Base-by-base conservation (phyloP, 2,329 filamentous ascomycete genomes). In the Fusarium sambucinum region DNA sequence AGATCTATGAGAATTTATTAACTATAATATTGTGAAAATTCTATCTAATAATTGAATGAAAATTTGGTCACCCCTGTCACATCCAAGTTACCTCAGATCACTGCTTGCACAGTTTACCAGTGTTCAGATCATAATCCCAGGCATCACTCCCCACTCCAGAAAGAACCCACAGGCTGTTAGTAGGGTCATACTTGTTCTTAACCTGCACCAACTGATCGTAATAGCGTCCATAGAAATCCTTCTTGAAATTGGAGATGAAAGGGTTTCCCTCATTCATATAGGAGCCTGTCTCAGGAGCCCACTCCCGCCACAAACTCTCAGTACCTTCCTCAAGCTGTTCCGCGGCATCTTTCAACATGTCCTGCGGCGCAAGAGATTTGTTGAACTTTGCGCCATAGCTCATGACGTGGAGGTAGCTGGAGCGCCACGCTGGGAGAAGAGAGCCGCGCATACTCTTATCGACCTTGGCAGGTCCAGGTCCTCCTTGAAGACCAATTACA, bases 191-290 rank as follows among this genome's bases (percentile, higher is more conserved):
- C 27, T 46, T 46, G n/a, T 17, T 46, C 44, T 46, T 46, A 2
- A 46, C 19, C 27, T 16, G 14, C 5, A 46, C 6, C 10, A 46
- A 12, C 16, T 17, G 16, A 13, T 27, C 11, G 17, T 51, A 35
- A n/a, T 51, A 51, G 13, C 9, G 27, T 6, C 47, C 33, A 29
- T 51, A 51, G 11, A 51, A 51, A 17, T 51, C 33, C 33, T 38
- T 51, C 27, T 46, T 46, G 23, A 51, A 51, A 23, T 51, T 51
- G 4, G 23, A 27, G 33, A 19, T 29, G 17, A 51, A 51, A 8
- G 47, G 23, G 33, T 38, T 29, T 10, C 32, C 47, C 23, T 51
- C 23, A 19, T 51, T 51, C 17, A 51, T 51, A 11, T 51, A 51
- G n/a, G 47, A 10, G 10, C 47, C 47, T 6, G 47, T 37, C 6